Evolutionary conservation across 2,329 filamentous ascomycete species (phyloP).

Genomic region (Endothia cerciana): DNA sequence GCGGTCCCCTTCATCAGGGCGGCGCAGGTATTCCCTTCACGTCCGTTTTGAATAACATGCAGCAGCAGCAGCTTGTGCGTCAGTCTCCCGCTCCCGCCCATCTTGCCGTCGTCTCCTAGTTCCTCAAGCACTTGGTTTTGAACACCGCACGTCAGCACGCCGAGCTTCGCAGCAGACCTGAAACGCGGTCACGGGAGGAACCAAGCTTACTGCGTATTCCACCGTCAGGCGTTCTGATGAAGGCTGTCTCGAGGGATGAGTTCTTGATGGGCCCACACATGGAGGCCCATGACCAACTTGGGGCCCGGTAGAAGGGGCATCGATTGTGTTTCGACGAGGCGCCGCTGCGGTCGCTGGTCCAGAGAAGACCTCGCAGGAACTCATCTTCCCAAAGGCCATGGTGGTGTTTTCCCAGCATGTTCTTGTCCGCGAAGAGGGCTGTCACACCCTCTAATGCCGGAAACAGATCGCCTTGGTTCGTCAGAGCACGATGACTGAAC

Average conservation of each 20-base stretch:
- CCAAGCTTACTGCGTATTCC: neutral
- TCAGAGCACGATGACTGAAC: neutral
- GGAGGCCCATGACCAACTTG: slow-evolving; percentile 9
- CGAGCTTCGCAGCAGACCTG: neutral
- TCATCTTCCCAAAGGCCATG: slow-evolving; percentile 2
- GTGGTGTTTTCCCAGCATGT: neutral
- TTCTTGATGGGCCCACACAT: slow-evolving; percentile 1
- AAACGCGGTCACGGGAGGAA: neutral
- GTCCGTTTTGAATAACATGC: neutral
- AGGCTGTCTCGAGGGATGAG: neutral
- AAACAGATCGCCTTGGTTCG: neutral
- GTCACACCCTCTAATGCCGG: slow-evolving; percentile 4
- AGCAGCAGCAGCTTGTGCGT: slow-evolving; percentile 4
- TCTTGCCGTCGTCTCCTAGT: slow-evolving; percentile 1
- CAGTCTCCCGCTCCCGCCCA: neutral
- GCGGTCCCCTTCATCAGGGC: neutral
- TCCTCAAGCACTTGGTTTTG: slow-evolving; percentile 5
- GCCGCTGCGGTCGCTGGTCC: neutral
- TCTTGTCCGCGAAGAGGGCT: slow-evolving; percentile 2
- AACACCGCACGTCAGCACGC: neutral
- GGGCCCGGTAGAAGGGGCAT: slow-evolving; percentile 2
- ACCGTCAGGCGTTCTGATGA: neutral
- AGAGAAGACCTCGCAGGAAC: slow-evolving; percentile 3
- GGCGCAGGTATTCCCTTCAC: neutral
- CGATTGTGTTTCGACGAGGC: neutral